Evolutionary conservation across 768 basidiomycete genomes (phyloP).

Genomic region (Galerina marginata): DNA sequence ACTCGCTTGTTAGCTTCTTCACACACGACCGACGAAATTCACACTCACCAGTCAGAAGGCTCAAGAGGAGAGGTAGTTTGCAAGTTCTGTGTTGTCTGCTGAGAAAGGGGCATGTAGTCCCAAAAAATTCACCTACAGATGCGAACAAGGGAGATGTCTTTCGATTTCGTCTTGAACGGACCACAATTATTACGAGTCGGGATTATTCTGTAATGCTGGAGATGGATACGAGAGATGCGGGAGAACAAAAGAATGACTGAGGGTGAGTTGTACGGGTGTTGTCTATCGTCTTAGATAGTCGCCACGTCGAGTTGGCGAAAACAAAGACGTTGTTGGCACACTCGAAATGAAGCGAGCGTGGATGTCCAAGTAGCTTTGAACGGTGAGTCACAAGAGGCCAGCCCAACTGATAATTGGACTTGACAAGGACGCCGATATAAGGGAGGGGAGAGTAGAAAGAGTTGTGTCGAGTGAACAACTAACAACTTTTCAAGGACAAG

Average conservation of each 20-base stretch:
- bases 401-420: constrained; percentile 38
- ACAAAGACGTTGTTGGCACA: constrained; percentile 39
- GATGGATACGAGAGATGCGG: constrained; percentile 15
- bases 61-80: constrained; percentile 7
- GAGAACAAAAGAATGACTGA: constrained; percentile 54
- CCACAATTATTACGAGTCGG: constrained; percentile 27
- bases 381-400: constrained; percentile 37
- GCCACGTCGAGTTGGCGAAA: constrained; percentile 41
- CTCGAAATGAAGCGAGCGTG: constrained; percentile 63
- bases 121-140: constrained; percentile 18
- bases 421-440: constrained; percentile 38
- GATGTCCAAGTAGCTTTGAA: constrained; percentile 32
- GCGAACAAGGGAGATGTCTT: constrained; percentile 24
- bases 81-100: constrained; percentile 10
- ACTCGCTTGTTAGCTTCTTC: constrained; percentile 11
- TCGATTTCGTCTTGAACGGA: constrained; percentile 22
- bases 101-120: constrained; percentile 1
- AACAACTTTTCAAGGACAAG: constrained; percentile 58
- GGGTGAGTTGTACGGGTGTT: constrained; percentile 46
- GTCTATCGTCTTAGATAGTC: constrained; percentile 38
- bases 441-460: constrained; percentile 40
- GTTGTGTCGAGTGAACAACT: constrained; percentile 51
- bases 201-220: constrained; percentile 37
- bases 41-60: constrained; percentile 21
- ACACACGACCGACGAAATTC: background rate